phyloP scores from a whole-genome alignment of 495 filamentous ascomycete genomes.

The Aspergillus nidulans region DNA sequence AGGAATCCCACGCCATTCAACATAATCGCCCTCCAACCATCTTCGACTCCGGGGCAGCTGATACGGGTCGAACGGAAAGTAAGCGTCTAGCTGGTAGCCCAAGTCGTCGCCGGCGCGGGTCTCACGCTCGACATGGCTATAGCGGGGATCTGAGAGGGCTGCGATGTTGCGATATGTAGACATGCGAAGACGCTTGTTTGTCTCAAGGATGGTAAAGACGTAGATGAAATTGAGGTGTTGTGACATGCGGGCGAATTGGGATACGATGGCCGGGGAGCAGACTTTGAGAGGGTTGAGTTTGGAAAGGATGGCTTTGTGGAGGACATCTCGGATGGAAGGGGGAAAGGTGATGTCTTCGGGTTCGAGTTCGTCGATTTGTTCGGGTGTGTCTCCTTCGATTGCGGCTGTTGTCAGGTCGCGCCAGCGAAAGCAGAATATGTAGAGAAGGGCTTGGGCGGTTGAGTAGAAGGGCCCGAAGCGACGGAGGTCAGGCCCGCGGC shows the following conservation, averaged over 20 bases:
- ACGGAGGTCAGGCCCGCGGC: constrained; percentile 77
- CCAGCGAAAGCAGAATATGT: constrained; percentile 99
- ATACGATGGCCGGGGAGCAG: constrained; percentile 87
- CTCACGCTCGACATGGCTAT: constrained; percentile 56
- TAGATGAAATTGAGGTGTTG: constrained; percentile 81
- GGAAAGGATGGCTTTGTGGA: constrained; percentile 72
- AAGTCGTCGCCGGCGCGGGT: constrained; percentile 59
- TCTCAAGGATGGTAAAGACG: constrained; percentile 80
- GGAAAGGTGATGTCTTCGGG: constrained; percentile 69
- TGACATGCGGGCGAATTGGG: constrained; percentile 82
- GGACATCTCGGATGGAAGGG: constrained; percentile 61
- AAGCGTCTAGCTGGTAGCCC: constrained; percentile 77
- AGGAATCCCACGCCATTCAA: constrained; percentile 74
- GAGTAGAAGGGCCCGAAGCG: constrained; percentile 84
- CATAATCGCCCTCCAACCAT: constrained; percentile 83
- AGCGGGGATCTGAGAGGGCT: constrained; percentile 27
- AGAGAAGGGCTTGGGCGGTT: constrained; percentile 78
- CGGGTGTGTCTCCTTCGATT: constrained; percentile 43
- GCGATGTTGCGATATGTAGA: constrained; percentile 51
- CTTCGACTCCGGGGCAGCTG: constrained; percentile 75
- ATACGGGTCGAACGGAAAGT: constrained; percentile 97
- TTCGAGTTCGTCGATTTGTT: constrained; percentile 51
- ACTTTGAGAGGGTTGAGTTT: constrained; percentile 93
- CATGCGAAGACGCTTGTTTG: constrained; percentile 80
- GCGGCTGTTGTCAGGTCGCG: constrained; percentile 69